These are phyloP conservation scores for Soucietia sequanensis DNA, from an alignment of 805 yeast genomes.

Conservation along the genomic window DNA sequence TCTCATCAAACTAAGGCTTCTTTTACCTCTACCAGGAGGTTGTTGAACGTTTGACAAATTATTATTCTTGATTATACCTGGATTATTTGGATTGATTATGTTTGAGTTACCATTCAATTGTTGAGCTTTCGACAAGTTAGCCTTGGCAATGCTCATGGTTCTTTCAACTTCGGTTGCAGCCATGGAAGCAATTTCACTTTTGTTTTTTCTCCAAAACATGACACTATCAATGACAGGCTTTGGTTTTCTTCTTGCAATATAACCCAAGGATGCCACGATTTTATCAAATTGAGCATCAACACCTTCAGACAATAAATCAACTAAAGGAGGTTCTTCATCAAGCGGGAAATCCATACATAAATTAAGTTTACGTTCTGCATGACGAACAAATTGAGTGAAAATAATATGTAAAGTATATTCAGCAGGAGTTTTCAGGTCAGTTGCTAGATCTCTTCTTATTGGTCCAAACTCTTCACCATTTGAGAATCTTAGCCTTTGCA, in stretches of 20 bases:
- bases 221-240: slow-evolving; percentile 96
- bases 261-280: slow-evolving; percentile 82
- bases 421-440: slow-evolving; percentile 69
- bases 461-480: slow-evolving; percentile 33
- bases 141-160: slow-evolving; percentile 38
- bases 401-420: slow-evolving; percentile 93
- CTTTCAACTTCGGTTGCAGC: slow-evolving; percentile 43
- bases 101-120: slow-evolving; percentile 4
- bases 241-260: slow-evolving; percentile 85
- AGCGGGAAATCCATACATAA: slow-evolving; percentile 65
- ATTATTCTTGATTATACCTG: slow-evolving; percentile 12
- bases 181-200: slow-evolving; percentile 73
- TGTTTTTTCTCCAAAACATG: slow-evolving; percentile 96
- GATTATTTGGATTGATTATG: slow-evolving; percentile 9
- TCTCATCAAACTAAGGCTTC: slow-evolving; percentile 41
- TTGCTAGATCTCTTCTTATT: slow-evolving; percentile 37
- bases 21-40: slow-evolving; percentile 22
- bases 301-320: slow-evolving; percentile 79
- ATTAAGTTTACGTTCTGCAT: slow-evolving; percentile 84
- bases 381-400: slow-evolving; percentile 92
- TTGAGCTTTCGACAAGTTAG: slow-evolving; percentile 25
- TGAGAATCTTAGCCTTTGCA: slow-evolving; percentile 25
- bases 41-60: slow-evolving; percentile 4
- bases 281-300: slow-evolving; percentile 84
- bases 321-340: slow-evolving; percentile 74